Percentiles rank a stretch among this genome's conserved stretches.
Conservation (phyloP, 2,329 filamentous ascomycete species). For the Pseudopithomyces maydicus region DNA sequence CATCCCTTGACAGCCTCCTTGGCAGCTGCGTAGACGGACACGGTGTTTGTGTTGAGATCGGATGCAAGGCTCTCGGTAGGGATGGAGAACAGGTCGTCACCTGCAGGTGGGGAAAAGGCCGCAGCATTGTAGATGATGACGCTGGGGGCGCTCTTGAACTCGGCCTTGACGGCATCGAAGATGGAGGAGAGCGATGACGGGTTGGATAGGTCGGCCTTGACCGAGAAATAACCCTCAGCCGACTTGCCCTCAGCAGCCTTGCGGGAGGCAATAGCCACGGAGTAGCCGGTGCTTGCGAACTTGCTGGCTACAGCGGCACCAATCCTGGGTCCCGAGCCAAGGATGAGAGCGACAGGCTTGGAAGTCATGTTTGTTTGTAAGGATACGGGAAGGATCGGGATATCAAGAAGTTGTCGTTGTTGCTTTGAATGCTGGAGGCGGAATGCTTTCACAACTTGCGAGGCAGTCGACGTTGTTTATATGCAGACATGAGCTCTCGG, state of each 20-base stretch:
- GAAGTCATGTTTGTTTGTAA: conserved; percentile 14
- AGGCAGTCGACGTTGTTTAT: conserved; percentile 1
- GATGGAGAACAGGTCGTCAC: conserved; percentile 20
- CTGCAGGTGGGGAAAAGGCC: conserved; percentile 9
- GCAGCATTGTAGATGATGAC: conserved; percentile 53
- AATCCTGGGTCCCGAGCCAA: conserved; percentile 31
- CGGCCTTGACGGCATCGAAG: conserved; percentile 46
- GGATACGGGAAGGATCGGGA: background rate
- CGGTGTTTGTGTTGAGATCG: conserved; percentile 46
- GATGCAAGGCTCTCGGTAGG: conserved; percentile 31
- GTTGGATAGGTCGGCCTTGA: conserved; percentile 47
- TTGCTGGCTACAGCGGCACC: conserved; percentile 22
- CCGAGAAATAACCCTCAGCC: conserved; percentile 42
- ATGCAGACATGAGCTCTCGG: background rate
- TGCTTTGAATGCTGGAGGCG: background rate
- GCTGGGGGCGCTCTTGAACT: conserved; percentile 43
- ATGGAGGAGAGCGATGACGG: conserved; percentile 33
- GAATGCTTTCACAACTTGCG: background rate
- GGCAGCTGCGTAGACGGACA: conserved; percentile 48
- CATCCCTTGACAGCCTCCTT: conserved; percentile 48
- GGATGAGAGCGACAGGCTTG: conserved; percentile 29
- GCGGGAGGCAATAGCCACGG: conserved; percentile 25
- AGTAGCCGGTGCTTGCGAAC: conserved; percentile 18
- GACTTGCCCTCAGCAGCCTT: conserved; percentile 19
- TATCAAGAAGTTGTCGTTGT: background rate